Percentiles rank a stretch among this genome's conserved stretches.
These are phyloP conservation scores for Agrostemma githago DNA, from an alignment of 148 eudicot genomes.

Conservation along the genomic window DNA sequence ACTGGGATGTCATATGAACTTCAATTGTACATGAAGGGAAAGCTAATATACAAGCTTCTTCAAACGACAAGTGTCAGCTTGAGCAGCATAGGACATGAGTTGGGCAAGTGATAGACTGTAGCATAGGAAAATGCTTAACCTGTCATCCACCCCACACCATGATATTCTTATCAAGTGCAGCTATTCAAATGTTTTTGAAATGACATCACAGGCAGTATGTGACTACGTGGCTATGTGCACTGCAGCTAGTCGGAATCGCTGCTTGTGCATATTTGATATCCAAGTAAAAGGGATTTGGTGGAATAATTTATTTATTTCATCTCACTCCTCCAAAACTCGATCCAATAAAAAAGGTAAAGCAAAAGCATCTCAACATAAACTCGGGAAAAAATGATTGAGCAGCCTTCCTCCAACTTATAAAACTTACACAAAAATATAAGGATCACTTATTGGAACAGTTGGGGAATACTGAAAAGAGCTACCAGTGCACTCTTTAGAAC, in stretches of 20 bases:
- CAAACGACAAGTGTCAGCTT: background rate
- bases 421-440: background rate
- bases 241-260: no score
- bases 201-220: no score
- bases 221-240: no score
- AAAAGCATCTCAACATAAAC: background rate
- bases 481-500: background rate
- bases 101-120: background rate
- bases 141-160: no score
- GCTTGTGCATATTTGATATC: no score
- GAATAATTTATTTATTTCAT: background rate
- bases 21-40: background rate
- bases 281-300: no score
- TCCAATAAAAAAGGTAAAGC: background rate
- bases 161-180: no score
- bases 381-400: background rate
- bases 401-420: background rate
- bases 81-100: background rate
- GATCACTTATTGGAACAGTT: background rate
- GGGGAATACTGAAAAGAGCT: background rate
- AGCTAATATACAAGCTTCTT: background rate
- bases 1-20: background rate
- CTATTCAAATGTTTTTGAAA: no score
- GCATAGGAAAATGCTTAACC: no score
- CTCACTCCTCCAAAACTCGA: background rate